phyloP scores from a whole-genome alignment of 352 stramenopile genomes.

The Globisporangium recalcitrans region DNA sequence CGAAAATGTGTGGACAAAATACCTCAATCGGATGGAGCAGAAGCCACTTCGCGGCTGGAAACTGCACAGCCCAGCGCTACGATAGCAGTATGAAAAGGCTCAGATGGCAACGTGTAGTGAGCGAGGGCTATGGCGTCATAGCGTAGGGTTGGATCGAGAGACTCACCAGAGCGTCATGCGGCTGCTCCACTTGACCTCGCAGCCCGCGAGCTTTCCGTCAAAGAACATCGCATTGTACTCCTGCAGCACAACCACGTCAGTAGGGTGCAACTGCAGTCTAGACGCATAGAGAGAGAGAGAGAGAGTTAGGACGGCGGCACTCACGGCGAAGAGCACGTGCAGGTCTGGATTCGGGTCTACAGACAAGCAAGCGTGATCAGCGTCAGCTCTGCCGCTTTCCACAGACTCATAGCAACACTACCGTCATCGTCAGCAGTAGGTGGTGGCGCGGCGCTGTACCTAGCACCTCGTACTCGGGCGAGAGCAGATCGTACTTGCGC shows the following conservation, averaged over 20 bases:
- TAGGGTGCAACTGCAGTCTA: neutral
- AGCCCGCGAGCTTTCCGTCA: constrained; percentile 60
- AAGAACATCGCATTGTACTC: constrained; percentile 86
- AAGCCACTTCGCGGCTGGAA: constrained; percentile 71
- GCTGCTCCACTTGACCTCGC: constrained; percentile 87
- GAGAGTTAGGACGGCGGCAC: neutral
- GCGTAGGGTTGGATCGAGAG: neutral
- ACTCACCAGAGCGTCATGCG: constrained; percentile 82
- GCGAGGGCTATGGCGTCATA: too few relatives aligned
- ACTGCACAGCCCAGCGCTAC: constrained; percentile 71
- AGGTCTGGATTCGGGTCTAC: constrained; percentile 84
- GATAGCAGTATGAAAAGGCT: too few relatives aligned
- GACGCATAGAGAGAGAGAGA: neutral
- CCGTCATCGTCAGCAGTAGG: neutral
- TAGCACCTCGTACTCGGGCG: constrained; percentile 67
- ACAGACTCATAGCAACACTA: neutral
- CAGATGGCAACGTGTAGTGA: too few relatives aligned
- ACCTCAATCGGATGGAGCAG: constrained; percentile 84
- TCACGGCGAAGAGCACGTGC: constrained; percentile 64
- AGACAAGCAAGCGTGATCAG: constrained; percentile 8
- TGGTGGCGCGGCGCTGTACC: too few relatives aligned
- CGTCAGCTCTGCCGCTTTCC: neutral
- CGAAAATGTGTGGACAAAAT: too few relatives aligned
- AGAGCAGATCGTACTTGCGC: constrained; percentile 41
- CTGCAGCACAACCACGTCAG: constrained; percentile 20